These are phyloP conservation scores for Solanum pinnatisectum DNA, from an alignment of 257 asterid species.

Conservation along the genomic window DNA sequence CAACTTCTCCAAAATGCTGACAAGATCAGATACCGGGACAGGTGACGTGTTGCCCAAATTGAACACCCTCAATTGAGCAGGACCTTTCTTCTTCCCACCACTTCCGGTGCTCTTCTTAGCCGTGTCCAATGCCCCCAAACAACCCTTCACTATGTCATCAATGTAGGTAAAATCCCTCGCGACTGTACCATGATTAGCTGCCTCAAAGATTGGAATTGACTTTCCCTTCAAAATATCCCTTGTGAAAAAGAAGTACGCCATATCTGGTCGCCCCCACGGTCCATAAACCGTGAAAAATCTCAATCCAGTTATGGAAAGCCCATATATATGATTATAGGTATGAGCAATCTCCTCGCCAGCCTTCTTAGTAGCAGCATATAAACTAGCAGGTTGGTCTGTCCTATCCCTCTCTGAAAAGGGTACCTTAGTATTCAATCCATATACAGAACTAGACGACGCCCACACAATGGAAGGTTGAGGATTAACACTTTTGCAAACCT, in stretches of 20 bases:
- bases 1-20: conserved; percentile 14
- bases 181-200: conserved; percentile 9
- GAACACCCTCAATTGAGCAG: conserved; percentile 20
- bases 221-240: conserved; percentile 13
- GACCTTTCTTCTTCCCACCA: conserved; percentile 19
- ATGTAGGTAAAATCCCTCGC: conserved; percentile 17
- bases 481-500: conserved; percentile 69
- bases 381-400: conserved; percentile 88
- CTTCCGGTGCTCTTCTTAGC: conserved; percentile 18
- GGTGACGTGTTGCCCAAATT: conserved; percentile 20
- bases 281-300: conserved; percentile 18
- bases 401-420: conserved; percentile 87
- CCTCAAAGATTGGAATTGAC: conserved; percentile 12
- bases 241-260: conserved; percentile 18
- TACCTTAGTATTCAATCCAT: conserved; percentile 81
- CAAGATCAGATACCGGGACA: conserved; percentile 13
- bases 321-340: conserved; percentile 6
- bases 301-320: conserved; percentile 10
- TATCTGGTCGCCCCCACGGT: conserved; percentile 19
- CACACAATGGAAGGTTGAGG: conserved; percentile 96
- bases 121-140: conserved; percentile 13
- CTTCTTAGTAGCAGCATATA: conserved; percentile 94
- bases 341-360: conserved; percentile 31
- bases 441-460: conserved; percentile 96
- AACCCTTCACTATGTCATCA: conserved; percentile 18